Evolutionary conservation across 2,329 filamentous ascomycete species (phyloP).

Genomic region (Aspergillus persii): DNA sequence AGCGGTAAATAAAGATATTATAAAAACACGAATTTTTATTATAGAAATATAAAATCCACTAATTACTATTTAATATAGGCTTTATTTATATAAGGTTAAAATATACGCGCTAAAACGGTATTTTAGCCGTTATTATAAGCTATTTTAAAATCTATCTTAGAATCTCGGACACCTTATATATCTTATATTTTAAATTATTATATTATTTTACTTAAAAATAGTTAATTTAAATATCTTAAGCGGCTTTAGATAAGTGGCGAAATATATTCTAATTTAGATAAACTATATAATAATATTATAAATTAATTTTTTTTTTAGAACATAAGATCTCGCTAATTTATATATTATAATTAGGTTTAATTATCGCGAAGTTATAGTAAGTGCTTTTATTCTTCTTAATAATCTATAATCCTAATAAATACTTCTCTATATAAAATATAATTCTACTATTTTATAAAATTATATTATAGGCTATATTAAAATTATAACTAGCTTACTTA

Average conservation of each 20-base stretch:
- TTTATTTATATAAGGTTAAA: not conserved
- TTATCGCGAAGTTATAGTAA: not conserved
- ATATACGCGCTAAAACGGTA: not conserved
- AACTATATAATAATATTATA: not conserved
- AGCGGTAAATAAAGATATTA: not conserved
- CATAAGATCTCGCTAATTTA: not conserved
- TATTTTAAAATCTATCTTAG: not conserved
- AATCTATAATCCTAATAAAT: not conserved
- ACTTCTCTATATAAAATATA: not conserved
- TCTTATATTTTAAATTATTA: not conserved
- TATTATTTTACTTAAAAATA: no score
- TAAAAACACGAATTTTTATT: not conserved
- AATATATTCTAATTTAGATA: not conserved
- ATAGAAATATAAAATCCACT: not conserved
- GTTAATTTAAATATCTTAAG: not conserved
- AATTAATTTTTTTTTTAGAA: not conserved
- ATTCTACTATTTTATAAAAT: not conserved
- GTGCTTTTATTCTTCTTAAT: not conserved
- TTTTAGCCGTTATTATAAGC: not conserved
- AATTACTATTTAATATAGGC: not conserved
- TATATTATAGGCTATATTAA: not conserved
- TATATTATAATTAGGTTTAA: not conserved
- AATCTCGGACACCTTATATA: not conserved
- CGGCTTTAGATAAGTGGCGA: not conserved
- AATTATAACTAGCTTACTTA: not conserved